Percentiles rank a stretch among this genome's conserved stretches.
Conservation (phyloP, 2,329 filamentous ascomycete species). For the Didymella pomorum region DNA sequence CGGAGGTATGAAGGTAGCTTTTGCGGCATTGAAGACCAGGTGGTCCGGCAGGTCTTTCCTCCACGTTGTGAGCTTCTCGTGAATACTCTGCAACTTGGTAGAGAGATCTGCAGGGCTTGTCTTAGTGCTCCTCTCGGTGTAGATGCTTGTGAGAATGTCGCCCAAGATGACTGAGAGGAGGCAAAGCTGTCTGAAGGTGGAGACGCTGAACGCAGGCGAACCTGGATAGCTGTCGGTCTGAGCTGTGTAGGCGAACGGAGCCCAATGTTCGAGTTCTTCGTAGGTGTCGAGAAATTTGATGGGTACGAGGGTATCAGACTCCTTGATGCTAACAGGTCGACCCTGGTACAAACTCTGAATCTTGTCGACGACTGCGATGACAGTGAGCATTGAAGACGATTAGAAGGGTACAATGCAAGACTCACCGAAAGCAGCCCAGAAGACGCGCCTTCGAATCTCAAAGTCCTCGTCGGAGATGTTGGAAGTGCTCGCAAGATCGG, state of each 20-base stretch:
- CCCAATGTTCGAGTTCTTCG: conserved; percentile 63
- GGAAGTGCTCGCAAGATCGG: conserved; percentile 38
- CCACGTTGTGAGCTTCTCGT: conserved; percentile 56
- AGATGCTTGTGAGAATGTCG: conserved; percentile 50
- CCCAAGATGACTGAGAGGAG: conserved; percentile 57
- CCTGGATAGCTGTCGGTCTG: conserved; percentile 38
- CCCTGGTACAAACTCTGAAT: conserved; percentile 65
- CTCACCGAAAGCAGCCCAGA: conserved; percentile 56
- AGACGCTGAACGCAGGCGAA: conserved; percentile 53
- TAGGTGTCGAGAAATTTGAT: conserved; percentile 59
- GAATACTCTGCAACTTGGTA: conserved; percentile 48
- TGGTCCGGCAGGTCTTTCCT: conserved; percentile 53
- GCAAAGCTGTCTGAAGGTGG: conserved; percentile 54
- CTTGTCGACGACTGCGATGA: conserved; percentile 54
- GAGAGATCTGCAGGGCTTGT: conserved; percentile 48
- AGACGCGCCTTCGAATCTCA: conserved; percentile 56
- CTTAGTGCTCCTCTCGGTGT: conserved; percentile 51
- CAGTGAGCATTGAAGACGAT: conserved; percentile 14
- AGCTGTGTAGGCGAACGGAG: conserved; percentile 52
- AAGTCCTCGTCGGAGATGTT: conserved; percentile 56
- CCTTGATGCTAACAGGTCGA: conserved; percentile 58
- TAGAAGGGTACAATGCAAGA: accelerated
- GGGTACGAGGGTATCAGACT: conserved; percentile 57
- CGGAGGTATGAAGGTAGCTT: conserved; percentile 40
- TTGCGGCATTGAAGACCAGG: conserved; percentile 50